A percentile compares a stretch with the other conserved stretches of the same genome.
Evolutionary conservation across 148 eudicot species (phyloP).

Genomic region (Fallopia convolvulus): DNA sequence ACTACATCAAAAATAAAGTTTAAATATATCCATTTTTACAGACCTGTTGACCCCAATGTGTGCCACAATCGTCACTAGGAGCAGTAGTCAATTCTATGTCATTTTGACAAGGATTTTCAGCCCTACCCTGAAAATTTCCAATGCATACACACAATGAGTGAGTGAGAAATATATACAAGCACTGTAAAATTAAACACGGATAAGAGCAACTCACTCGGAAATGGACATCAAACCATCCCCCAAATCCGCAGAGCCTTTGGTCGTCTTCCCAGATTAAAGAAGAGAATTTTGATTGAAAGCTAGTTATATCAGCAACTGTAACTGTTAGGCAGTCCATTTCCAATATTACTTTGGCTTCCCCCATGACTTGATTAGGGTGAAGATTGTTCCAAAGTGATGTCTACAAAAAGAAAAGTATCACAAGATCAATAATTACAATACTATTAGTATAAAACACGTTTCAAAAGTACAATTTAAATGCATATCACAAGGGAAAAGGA

Average conservation of each 20-base stretch:
- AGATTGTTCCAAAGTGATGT: slow-evolving; percentile 92
- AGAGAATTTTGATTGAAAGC: slow-evolving; percentile 41
- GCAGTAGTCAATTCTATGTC: slow-evolving; percentile 88
- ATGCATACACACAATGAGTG: background rate
- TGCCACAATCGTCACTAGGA: slow-evolving; percentile 53
- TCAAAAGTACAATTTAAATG: background rate
- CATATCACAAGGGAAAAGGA: background rate
- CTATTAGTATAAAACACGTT: background rate
- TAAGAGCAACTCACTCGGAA: slow-evolving; percentile 70
- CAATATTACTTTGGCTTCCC: slow-evolving; percentile 51
- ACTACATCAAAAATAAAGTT: background rate
- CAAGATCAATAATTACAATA: background rate
- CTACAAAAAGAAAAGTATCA: slow-evolving; percentile 26
- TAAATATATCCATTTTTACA: slow-evolving; percentile 16
- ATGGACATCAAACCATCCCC: slow-evolving; percentile 99
- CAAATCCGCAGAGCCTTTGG: slow-evolving; percentile 66
- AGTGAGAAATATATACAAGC: slow-evolving; percentile 2
- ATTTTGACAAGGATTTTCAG: slow-evolving; percentile 50
- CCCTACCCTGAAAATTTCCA: slow-evolving; percentile 47
- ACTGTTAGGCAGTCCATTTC: slow-evolving; percentile 84
- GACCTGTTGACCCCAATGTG: slow-evolving; percentile 99
- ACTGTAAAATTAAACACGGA: background rate
- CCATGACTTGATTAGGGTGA: slow-evolving; percentile 87
- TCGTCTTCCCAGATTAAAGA: slow-evolving; percentile 47
- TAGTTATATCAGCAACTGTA: slow-evolving; percentile 63